Conservation (phyloP, 371 early-diverging fungal genomes). For the Dichotomocladium elegans region DNA sequence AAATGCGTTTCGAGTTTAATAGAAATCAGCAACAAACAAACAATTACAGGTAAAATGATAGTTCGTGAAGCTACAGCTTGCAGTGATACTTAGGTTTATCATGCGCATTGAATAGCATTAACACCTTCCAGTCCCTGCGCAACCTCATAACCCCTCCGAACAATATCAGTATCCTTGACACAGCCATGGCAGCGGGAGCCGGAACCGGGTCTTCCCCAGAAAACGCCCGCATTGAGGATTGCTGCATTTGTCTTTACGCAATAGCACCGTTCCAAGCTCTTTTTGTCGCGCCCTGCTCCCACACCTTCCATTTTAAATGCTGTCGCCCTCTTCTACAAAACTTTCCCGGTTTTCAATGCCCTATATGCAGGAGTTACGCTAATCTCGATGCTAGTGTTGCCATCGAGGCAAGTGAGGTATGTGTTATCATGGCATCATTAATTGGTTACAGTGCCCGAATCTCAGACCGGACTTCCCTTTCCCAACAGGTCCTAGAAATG, state of each 20-base stretch:
- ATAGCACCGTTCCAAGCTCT: constrained; percentile 87
- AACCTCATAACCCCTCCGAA: constrained; percentile 34
- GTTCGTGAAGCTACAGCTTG: too few species aligned
- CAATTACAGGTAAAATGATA: constrained; percentile 20
- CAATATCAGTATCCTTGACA: constrained; percentile 25
- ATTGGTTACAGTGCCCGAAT: background rate
- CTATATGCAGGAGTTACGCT: constrained; percentile 89
- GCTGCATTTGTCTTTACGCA: constrained; percentile 90
- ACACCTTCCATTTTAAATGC: constrained; percentile 92
- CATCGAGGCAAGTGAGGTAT: constrained; percentile 43
- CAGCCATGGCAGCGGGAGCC: constrained; percentile 9
- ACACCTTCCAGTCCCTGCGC: constrained; percentile 31
- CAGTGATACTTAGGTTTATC: background rate
- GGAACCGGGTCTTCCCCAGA: background rate
- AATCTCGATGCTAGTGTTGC: constrained; percentile 73
- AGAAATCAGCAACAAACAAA: constrained; percentile 15
- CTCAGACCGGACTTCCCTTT: background rate
- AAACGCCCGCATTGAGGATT: constrained; percentile 52
- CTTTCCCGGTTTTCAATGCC: constrained; percentile 81
- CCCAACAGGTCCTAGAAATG: background rate
- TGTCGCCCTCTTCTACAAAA: constrained; percentile 56
- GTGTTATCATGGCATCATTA: background rate
- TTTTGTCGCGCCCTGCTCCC: constrained; percentile 90
- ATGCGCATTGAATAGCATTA: constrained; percentile 17
- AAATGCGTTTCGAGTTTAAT: constrained; percentile 22